phyloP scores from a whole-genome alignment of 2,329 filamentous ascomycete genomes.

The Delphinella strobiligena region DNA sequence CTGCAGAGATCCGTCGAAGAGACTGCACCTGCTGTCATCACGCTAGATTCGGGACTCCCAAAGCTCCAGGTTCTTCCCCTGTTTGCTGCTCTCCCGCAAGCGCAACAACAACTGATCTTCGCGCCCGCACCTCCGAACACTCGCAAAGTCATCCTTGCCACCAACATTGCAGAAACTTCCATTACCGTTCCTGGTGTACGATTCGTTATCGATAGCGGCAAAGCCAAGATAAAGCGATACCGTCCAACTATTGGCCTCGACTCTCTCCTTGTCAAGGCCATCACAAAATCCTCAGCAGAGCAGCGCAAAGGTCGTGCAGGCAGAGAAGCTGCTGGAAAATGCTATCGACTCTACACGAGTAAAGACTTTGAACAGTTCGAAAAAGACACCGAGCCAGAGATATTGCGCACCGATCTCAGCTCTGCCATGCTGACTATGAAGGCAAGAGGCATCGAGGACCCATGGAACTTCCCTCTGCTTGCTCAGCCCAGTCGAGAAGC shows the following conservation, averaged over 20 bases:
- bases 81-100: conserved; percentile 80
- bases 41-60: conserved; percentile 51
- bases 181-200: conserved; percentile 89
- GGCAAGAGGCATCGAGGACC: conserved; percentile 71
- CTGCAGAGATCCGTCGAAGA: conserved; percentile 72
- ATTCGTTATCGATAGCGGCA: conserved; percentile 85
- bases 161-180: conserved; percentile 97
- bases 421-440: conserved; percentile 88
- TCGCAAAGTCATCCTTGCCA: conserved; percentile 81
- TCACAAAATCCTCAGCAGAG: conserved; percentile 86
- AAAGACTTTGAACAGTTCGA: conserved; percentile 57
- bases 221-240: conserved; percentile 89
- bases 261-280: conserved; percentile 77
- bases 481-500: conserved; percentile 67
- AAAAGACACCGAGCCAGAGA: conserved; percentile 72
- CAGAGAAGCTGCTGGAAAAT: conserved; percentile 82
- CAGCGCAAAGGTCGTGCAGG: conserved; percentile 87
- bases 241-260: conserved; percentile 75
- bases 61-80: conserved; percentile 63
- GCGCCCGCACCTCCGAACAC: conserved; percentile 60
- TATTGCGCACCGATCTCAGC: conserved; percentile 77
- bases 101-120: conserved; percentile 79
- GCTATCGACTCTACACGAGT: conserved; percentile 80
- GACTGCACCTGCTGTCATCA: conserved; percentile 54
- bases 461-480: conserved; percentile 73